Evolutionary conservation across 352 stramenopile genomes (phyloP).

Genomic region (Pythium folliculosum): DNA sequence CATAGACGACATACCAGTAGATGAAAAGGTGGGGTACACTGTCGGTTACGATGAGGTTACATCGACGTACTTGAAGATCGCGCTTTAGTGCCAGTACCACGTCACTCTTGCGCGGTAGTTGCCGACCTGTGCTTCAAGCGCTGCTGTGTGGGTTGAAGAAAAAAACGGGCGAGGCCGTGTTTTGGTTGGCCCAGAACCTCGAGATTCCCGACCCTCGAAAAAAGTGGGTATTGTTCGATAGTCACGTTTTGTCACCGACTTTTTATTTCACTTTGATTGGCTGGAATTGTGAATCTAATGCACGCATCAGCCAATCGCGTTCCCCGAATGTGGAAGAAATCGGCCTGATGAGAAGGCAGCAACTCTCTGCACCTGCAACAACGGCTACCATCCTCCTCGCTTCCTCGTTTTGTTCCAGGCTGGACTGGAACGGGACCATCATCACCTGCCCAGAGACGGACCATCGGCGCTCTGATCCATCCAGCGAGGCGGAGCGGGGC

Average conservation of each 20-base stretch:
- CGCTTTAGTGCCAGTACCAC: not conserved
- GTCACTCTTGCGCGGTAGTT: not conserved
- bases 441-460: conserved; percentile 2
- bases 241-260: conserved; percentile 15
- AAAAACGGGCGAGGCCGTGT: not conserved
- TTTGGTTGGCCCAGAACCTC: not conserved
- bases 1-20: not conserved
- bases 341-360: conserved; percentile 21
- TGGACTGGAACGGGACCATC: not conserved
- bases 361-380: conserved; percentile 1
- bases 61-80: conserved; percentile 5
- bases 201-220: not conserved
- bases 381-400: not conserved
- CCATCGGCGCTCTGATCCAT: not conserved
- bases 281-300: not conserved
- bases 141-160: not conserved
- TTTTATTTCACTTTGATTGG: conserved; percentile 1
- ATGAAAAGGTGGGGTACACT: not conserved
- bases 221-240: not conserved
- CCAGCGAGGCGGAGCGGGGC: not conserved
- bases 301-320: conserved; percentile 6
- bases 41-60: conserved; percentile 3
- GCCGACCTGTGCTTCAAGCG: not conserved
- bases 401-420: conserved; percentile 1
- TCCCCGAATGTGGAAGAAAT: not conserved